Evolutionary conservation across 1,284 basidiomycete genomes (phyloP).

Genomic region (Ganoderma lingzhi): DNA sequence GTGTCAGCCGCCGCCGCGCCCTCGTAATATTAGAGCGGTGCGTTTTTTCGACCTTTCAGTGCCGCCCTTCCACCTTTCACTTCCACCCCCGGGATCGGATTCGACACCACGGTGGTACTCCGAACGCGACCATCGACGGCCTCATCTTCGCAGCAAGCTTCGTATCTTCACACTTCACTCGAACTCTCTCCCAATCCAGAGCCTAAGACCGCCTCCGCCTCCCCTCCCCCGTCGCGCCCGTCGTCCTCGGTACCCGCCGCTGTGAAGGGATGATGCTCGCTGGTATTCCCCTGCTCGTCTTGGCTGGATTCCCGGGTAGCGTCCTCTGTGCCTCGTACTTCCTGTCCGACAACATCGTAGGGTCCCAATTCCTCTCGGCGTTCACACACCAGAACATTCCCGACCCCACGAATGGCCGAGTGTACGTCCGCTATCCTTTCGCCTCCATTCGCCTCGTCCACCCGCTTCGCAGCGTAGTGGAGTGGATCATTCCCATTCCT

Average conservation of each 20-base stretch:
- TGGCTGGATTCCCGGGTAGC: not conserved
- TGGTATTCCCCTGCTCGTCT: not conserved
- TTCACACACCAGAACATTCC: conserved; percentile 59
- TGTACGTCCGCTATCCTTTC: conserved; percentile 47
- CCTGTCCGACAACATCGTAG: not conserved
- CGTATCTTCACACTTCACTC: not conserved
- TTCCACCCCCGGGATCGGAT: not conserved
- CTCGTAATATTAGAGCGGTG: not conserved
- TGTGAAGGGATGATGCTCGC: not conserved
- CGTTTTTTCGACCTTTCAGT: not conserved
- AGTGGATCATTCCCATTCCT: not conserved
- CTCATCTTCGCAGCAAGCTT: not conserved
- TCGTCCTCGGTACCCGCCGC: not conserved
- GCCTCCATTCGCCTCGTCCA: not conserved
- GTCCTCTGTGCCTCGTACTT: not conserved
- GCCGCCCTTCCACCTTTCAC: not conserved
- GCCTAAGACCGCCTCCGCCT: not conserved
- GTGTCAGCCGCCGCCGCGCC: not conserved
- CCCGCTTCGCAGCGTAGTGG: not conserved
- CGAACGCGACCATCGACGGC: not conserved
- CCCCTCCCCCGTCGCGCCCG: not conserved
- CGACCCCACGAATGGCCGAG: conserved; percentile 67
- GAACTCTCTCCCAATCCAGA: not conserved
- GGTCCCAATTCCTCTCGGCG: not conserved
- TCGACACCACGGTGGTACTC: not conserved